A percentile compares a stretch with the other conserved stretches of the same genome.
Evolutionary conservation across 75 land plant genomes (phyloP).

Genomic region (Cupressus sempervirens): DNA sequence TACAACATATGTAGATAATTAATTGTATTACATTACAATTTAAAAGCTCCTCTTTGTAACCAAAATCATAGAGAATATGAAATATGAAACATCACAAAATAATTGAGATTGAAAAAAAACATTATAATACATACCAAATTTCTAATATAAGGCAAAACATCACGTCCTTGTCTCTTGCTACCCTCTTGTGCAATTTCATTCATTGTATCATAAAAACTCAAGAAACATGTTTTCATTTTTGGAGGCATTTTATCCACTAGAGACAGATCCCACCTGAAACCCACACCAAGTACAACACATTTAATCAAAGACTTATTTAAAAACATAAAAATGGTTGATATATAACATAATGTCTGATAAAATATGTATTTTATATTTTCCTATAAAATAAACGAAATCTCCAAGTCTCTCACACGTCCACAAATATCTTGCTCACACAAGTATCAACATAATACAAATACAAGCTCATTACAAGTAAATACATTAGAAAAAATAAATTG

Average conservation of each 20-base stretch:
- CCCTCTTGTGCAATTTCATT: conserved; percentile 30
- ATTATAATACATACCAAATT: background rate
- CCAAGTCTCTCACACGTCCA: background rate
- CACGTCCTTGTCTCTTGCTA: conserved; percentile 19
- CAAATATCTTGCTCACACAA: no score
- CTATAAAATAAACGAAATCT: no score
- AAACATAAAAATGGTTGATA: background rate
- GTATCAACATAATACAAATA: no score
- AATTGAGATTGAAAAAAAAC: background rate
- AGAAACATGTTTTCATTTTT: conserved; percentile 30
- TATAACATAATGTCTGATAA: background rate
- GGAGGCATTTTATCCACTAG: conserved; percentile 14
- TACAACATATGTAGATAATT: background rate
- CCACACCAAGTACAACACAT: background rate
- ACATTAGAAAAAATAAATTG: no score
- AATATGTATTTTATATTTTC: no score
- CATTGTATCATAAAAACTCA: conserved; percentile 23
- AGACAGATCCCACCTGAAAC: conserved; percentile 34
- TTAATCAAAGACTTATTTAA: background rate
- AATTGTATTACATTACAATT: no score
- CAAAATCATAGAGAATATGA: background rate
- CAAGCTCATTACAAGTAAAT: no score
- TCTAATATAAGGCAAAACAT: conserved; percentile 2
- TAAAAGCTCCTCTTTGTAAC: background rate
- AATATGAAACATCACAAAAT: background rate